A percentile compares a stretch with the other conserved stretches of the same genome.
phyloP scores from a whole-genome alignment of 202 grass and related monocot species.

The Dendrocalamus latiflorus region DNA sequence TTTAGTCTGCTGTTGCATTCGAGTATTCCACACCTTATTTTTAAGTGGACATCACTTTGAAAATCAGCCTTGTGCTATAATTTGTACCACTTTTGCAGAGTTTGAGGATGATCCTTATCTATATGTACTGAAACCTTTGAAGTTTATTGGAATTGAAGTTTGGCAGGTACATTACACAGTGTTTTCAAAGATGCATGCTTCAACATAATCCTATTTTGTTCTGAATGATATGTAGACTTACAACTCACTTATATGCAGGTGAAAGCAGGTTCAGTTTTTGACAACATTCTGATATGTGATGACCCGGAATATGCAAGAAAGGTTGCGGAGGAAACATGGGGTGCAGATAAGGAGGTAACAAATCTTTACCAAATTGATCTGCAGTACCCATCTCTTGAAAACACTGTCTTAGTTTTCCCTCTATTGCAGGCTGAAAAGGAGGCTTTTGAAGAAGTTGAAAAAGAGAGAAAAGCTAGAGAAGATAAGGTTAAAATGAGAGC shows the following conservation, averaged over 20 bases:
- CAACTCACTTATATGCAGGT: slow-evolving; percentile 51
- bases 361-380: background rate
- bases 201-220: slow-evolving; percentile 2
- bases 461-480: slow-evolving; percentile 83
- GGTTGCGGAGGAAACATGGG: slow-evolving; percentile 78
- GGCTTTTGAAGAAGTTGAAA: slow-evolving; percentile 98
- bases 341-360: slow-evolving; percentile 76
- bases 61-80: background rate
- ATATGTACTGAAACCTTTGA: slow-evolving; percentile 92
- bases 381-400: background rate
- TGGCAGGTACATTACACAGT: slow-evolving; percentile 69
- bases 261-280: slow-evolving; percentile 91
- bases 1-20: background rate
- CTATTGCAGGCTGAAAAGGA: slow-evolving; percentile 81
- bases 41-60: background rate
- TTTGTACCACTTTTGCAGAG: slow-evolving; percentile 48
- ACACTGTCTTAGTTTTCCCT: background rate
- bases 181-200: background rate
- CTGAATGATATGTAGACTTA: slow-evolving; percentile 4
- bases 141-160: slow-evolving; percentile 91
- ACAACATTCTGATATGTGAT: too few species aligned
- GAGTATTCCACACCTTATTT: background rate
- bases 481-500: slow-evolving; percentile 53
- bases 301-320: slow-evolving; percentile 88
- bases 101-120: slow-evolving; percentile 99